These are phyloP conservation scores for Solanum paucissectum DNA, from an alignment of 257 asterid genomes.

Conservation along the genomic window DNA sequence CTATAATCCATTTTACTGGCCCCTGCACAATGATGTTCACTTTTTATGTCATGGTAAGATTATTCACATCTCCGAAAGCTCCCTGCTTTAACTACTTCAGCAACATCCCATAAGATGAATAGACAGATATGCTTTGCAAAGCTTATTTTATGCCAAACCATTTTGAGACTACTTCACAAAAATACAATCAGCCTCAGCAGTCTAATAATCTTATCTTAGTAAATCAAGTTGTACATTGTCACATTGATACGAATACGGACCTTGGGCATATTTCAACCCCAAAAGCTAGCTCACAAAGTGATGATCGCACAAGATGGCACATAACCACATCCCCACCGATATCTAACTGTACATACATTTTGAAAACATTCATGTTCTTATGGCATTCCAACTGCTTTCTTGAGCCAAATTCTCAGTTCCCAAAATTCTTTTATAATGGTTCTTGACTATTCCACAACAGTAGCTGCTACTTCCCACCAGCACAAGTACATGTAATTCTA, in stretches of 20 bases:
- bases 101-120: neutral
- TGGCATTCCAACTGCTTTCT: neutral
- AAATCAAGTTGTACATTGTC: neutral
- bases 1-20: conserved; percentile 25
- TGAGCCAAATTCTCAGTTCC: neutral
- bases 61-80: neutral
- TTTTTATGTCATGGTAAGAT: neutral
- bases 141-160: neutral
- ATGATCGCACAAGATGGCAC: neutral
- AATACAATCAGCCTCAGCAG: neutral
- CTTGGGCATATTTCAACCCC: neutral
- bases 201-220: neutral
- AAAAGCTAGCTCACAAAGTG: neutral
- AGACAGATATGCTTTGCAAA: neutral
- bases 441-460: neutral
- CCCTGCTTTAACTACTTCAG: neutral
- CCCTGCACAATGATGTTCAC: conserved; percentile 22
- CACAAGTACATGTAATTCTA: neutral
- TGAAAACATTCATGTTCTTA: neutral
- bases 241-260: neutral
- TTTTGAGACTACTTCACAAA: neutral
- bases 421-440: neutral
- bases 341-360: neutral
- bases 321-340: neutral
- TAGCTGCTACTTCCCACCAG: neutral